Evolutionary conservation across 768 basidiomycete species (phyloP).

Genomic region (Cystofilobasidium capitatum): DNA sequence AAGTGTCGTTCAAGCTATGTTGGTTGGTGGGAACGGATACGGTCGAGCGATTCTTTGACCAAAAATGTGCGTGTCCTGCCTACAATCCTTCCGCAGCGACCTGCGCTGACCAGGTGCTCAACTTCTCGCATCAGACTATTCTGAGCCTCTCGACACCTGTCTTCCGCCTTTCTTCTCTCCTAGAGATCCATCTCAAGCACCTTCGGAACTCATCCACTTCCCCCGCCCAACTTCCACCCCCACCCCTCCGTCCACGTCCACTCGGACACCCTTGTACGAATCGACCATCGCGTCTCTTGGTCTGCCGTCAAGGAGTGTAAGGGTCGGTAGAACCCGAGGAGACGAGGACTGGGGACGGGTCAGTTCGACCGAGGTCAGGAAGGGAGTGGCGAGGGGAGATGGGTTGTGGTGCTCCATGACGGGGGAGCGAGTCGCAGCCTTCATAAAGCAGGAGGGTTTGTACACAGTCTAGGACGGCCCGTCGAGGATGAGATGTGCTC

Average conservation of each 20-base stretch:
- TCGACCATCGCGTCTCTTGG: neutral
- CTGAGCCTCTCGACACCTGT: neutral
- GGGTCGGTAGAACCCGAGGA: neutral
- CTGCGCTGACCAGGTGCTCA: neutral
- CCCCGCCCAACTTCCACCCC: conserved; percentile 4
- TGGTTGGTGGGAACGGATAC: conserved; percentile 28
- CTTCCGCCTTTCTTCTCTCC: conserved; percentile 16
- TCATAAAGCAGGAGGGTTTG: neutral
- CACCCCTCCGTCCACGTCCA: too few relatives aligned
- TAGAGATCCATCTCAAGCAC: neutral
- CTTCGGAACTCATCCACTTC: conserved; percentile 18
- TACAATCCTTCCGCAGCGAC: neutral
- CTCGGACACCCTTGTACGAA: neutral
- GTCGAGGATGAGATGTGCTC: too few relatives aligned
- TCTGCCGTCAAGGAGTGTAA: neutral
- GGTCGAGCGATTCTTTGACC: conserved; percentile 24
- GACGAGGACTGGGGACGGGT: conserved; percentile 5
- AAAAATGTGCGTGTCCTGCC: conserved; percentile 19
- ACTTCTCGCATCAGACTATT: conserved; percentile 1
- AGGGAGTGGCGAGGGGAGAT: neutral
- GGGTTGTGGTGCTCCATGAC: neutral
- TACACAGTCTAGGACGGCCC: too few relatives aligned
- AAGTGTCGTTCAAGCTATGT: conserved; percentile 4
- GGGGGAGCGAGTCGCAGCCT: neutral
- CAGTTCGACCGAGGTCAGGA: conserved; percentile 4